Percentiles rank a stretch among this genome's conserved stretches.
Conservation (phyloP, 306 rosid genomes). For the Coriaria nepalensis region DNA sequence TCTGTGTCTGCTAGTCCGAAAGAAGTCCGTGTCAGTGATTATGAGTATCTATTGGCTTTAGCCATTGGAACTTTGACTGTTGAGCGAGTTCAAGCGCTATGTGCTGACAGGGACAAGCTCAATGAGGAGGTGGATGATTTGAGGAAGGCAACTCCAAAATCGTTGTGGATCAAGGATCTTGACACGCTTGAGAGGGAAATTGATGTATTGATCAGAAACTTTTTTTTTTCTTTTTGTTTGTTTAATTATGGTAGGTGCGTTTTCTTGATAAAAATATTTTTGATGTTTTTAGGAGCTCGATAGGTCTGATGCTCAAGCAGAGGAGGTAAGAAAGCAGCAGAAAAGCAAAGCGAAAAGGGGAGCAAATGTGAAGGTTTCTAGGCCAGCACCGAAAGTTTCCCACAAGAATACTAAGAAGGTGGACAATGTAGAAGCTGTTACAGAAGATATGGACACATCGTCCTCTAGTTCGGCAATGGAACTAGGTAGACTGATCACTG, state of each 20-base stretch:
- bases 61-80: slow-evolving; percentile 70
- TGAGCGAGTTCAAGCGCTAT: slow-evolving; percentile 64
- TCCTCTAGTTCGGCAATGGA: slow-evolving; percentile 37
- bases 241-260: background rate
- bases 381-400: slow-evolving; percentile 44
- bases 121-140: slow-evolving; percentile 42
- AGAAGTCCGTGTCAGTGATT: slow-evolving; percentile 45
- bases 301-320: slow-evolving; percentile 41
- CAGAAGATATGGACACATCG: slow-evolving; percentile 21
- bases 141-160: slow-evolving; percentile 45
- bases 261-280: slow-evolving; percentile 1
- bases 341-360: slow-evolving; percentile 28
- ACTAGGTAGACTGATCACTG: slow-evolving; percentile 29
- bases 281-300: slow-evolving; percentile 46
- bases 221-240: background rate
- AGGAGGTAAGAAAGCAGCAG: slow-evolving; percentile 36
- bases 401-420: slow-evolving; percentile 59
- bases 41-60: slow-evolving; percentile 60
- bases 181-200: slow-evolving; percentile 54
- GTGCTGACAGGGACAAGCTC: slow-evolving; percentile 46
- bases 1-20: slow-evolving; percentile 16
- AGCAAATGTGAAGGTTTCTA: slow-evolving; percentile 17
- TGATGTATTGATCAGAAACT: slow-evolving; percentile 32
- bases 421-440: slow-evolving; percentile 31
- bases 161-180: slow-evolving; percentile 75